These are phyloP conservation scores for Chrysanthemum lavandulifolium DNA, from an alignment of 129 eudicot species.

Conservation along the genomic window DNA sequence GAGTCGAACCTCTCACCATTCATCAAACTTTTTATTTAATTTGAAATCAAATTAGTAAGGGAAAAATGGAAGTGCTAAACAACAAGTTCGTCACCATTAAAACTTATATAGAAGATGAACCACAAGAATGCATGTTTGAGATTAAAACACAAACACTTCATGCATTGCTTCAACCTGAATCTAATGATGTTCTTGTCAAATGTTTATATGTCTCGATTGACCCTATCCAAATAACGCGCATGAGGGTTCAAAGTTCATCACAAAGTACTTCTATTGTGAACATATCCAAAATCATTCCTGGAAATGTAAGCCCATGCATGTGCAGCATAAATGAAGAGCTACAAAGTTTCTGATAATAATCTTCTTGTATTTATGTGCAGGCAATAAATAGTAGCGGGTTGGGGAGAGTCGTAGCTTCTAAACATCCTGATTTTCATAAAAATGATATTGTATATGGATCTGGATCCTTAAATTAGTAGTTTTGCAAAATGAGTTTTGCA, in stretches of 20 bases:
- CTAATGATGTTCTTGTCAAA: conserved; percentile 49
- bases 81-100: conserved; percentile 46
- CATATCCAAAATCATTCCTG: conserved; percentile 39
- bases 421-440: too few species aligned
- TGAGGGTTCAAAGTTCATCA: conserved; percentile 60
- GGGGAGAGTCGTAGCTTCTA: too few species aligned
- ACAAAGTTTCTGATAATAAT: too few species aligned
- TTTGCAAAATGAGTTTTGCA: too few species aligned
- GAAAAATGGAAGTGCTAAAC: conserved; percentile 32
- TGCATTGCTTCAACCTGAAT: conserved; percentile 18
- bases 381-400: too few species aligned
- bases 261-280: conserved; percentile 30
- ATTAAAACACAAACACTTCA: conserved; percentile 34
- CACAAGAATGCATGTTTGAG: conserved; percentile 59
- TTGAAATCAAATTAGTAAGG: background rate
- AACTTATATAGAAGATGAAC: conserved; percentile 39
- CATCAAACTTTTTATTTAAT: too few species aligned
- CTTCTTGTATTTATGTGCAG: too few species aligned
- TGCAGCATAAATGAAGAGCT: too few species aligned
- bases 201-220: conserved; percentile 59
- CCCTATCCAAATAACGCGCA: conserved; percentile 63
- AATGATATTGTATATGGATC: too few species aligned
- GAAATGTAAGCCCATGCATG: conserved; percentile 35
- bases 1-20: too few species aligned
- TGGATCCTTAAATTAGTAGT: too few species aligned